Conservation (phyloP, 2,329 filamentous ascomycete species). For the Verruconis gallopava region DNA sequence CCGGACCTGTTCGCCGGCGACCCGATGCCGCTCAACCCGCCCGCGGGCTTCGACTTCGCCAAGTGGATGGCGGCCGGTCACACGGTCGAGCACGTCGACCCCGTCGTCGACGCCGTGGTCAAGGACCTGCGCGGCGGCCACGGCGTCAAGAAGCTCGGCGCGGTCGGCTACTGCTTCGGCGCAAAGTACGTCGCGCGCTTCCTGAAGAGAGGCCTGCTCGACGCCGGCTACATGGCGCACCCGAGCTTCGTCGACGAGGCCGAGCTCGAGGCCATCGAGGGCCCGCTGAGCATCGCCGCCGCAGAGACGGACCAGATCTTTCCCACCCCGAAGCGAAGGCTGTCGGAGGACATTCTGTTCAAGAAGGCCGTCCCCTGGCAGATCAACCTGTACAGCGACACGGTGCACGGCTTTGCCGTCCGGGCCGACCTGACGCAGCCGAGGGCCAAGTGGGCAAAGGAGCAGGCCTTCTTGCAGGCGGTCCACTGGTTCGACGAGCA, state of each 20-base stretch:
- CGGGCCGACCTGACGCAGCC: conserved; percentile 49
- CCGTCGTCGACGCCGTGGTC: conserved; percentile 36
- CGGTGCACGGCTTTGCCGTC: conserved; percentile 63
- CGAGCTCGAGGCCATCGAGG: conserved; percentile 45
- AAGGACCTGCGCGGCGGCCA: conserved; percentile 34
- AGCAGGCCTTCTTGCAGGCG: conserved; percentile 69
- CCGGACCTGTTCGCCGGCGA: conserved; percentile 62
- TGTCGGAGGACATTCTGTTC: conserved; percentile 46
- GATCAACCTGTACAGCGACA: conserved; percentile 60
- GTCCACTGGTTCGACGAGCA: conserved; percentile 62
- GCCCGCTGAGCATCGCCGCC: conserved; percentile 48
- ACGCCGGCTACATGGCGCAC: conserved; percentile 63
- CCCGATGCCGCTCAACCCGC: conserved; percentile 41
- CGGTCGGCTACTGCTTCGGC: conserved; percentile 37
- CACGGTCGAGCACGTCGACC: conserved; percentile 34
- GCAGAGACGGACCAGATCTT: conserved; percentile 51
- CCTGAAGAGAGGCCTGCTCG: conserved; percentile 43
- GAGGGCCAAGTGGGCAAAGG: conserved; percentile 56
- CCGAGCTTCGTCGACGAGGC: conserved; percentile 57
- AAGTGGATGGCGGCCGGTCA: conserved; percentile 35
- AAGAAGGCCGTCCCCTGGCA: conserved; percentile 51
- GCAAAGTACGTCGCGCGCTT: conserved; percentile 50
- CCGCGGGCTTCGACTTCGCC: conserved; percentile 36
- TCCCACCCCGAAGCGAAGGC: conserved; percentile 39
- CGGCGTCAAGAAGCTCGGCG: conserved; percentile 35